phyloP scores from a whole-genome alignment of 306 rosid genomes.

The Alnus rubra region DNA sequence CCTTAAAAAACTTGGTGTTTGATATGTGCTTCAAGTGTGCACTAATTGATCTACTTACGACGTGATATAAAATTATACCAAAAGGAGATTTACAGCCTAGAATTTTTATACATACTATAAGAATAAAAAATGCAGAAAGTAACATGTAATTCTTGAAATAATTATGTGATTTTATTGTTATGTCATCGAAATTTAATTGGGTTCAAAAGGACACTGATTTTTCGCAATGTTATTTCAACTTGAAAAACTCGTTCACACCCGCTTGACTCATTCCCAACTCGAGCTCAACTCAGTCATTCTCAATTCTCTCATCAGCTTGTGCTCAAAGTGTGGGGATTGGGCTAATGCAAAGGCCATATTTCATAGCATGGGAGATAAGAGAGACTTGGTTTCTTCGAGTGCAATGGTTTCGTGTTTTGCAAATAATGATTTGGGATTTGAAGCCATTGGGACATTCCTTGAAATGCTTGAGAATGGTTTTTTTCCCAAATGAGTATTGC shows the following conservation, averaged over 20 bases:
- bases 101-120: too few species aligned
- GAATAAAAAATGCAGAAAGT: too few species aligned
- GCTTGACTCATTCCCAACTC: constrained; percentile 37
- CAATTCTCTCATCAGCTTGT: constrained; percentile 60
- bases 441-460: constrained; percentile 43
- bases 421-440: constrained; percentile 33
- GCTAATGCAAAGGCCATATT: constrained; percentile 38
- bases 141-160: too few species aligned
- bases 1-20: too few species aligned
- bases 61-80: too few species aligned
- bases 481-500: constrained; percentile 58
- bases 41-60: too few species aligned
- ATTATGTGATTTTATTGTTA: too few species aligned
- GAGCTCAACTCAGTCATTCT: constrained; percentile 41
- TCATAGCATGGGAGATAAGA: constrained; percentile 26
- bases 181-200: too few species aligned
- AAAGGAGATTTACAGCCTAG: too few species aligned
- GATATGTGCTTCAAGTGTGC: too few species aligned
- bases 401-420: constrained; percentile 60
- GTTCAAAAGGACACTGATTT: too few species aligned
- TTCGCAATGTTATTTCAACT: constrained; percentile 12
- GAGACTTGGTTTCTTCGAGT: constrained; percentile 55
- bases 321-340: constrained; percentile 52
- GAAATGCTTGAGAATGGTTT: constrained; percentile 41
- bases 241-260: constrained; percentile 51